Evolutionary conservation across 1,284 basidiomycete genomes (phyloP).

Genomic region (Pholiota adiposa): DNA sequence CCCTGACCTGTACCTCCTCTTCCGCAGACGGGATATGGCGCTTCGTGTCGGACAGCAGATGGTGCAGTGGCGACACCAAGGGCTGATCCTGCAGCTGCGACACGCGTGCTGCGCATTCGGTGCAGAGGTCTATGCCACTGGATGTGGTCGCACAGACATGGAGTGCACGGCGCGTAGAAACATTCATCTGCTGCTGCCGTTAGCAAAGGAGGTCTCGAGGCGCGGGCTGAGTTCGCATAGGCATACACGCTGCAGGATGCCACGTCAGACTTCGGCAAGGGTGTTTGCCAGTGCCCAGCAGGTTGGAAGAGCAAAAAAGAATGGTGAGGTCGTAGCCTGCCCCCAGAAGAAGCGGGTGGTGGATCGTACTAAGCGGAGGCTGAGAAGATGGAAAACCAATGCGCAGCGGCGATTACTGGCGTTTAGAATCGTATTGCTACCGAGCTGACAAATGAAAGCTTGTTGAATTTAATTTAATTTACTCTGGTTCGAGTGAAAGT

Average conservation of each 20-base stretch:
- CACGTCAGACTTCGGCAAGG: neutral
- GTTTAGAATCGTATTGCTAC: neutral
- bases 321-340: neutral
- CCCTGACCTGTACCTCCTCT: slow-evolving; percentile 9
- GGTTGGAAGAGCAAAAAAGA: neutral
- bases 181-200: neutral
- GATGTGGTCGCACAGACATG: neutral
- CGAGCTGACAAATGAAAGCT: neutral
- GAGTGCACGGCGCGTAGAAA: neutral
- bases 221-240: neutral
- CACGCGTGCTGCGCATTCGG: neutral
- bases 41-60: slow-evolving; percentile 11
- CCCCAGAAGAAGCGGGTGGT: neutral
- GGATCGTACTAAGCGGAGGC: neutral
- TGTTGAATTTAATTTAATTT: neutral
- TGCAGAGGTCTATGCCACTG: neutral
- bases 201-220: neutral
- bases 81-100: neutral
- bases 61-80: slow-evolving; percentile 7
- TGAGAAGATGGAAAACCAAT: neutral
- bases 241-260: neutral
- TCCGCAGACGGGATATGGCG: slow-evolving; percentile 8
- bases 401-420: neutral
- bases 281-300: neutral
- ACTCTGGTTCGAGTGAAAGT: too few relatives aligned